Base-by-base conservation (phyloP, 441 rosid species). In the Raphanus hybrid region DNA sequence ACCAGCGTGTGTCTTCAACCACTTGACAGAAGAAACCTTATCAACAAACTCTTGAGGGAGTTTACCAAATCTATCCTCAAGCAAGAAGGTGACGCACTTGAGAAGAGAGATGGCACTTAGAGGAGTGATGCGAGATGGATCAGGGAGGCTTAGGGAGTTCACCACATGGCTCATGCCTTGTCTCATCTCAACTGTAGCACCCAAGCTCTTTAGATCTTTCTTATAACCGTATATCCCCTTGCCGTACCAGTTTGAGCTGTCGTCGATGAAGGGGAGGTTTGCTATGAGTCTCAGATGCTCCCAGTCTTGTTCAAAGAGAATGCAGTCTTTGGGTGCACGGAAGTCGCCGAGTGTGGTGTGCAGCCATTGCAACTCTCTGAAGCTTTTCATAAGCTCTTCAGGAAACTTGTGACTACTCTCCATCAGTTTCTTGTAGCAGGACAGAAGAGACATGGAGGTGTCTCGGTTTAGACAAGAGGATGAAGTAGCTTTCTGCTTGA, bases 261-360 rank as follows among this genome's bases (percentile, higher is more conserved):
- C 91, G 73, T 89, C 87, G 68, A 92, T 79, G 6, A 86, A 80
- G 1, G 96, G 96, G 15, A 92, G 94, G 48, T 75, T 69, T 18
- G 92, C 78, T 32, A 92, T 79, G 10, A 80, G 74, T 34, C 85
- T 78, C 50, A 92, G 82, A 11, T 86, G 80, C 62, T 83, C 80
- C 97, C 98, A 92, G 0, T 83, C 85, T 4, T 83, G 78, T 29
- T 88, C 86, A 77, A 63, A 88, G 20, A 92, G 83, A 27, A 92
- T 88, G 81, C 93, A 91, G 0, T 86, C 82, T 37, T 29, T 58
- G 1, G 94, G 98, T 67, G 82, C 80, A 54, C 86, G 84, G 34
- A 75, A 85, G 71, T 77, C 87, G 8, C 93, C 88, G 0, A 88
- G 88, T 60, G 80, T 82, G 4, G 92, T 91, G 54, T 81, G 82